Conservation (phyloP, 140 eudicot genomes). For the Flaveria floridana region DNA sequence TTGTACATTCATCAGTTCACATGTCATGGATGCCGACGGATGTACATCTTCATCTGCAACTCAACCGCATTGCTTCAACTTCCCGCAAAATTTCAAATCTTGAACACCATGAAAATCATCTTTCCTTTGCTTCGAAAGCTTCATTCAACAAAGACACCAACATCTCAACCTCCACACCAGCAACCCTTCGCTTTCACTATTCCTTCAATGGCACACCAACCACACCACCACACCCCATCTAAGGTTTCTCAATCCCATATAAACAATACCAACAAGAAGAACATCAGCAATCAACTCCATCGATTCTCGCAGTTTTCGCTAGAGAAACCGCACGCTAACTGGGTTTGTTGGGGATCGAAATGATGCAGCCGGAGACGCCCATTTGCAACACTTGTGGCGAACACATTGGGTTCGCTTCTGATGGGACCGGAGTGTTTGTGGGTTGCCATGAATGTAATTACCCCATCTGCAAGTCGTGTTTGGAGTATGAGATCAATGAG, state of each 20-base stretch:
- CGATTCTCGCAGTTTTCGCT: conserved; percentile 12
- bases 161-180: conserved; percentile 58
- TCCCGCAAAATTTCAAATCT: conserved; percentile 70
- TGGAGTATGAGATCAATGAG: conserved; percentile 74
- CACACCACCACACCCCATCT: conserved; percentile 25
- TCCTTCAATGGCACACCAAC: conserved; percentile 39
- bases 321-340: conserved; percentile 14
- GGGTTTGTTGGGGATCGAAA: conserved; percentile 32
- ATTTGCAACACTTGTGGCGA: conserved; percentile 89
- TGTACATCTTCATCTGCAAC: conserved; percentile 36
- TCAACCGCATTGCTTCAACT: conserved; percentile 58
- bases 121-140: conserved; percentile 48
- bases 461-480: conserved; percentile 72
- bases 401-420: conserved; percentile 52
- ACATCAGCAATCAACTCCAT: conserved; percentile 14
- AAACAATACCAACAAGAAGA: conserved; percentile 15
- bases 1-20: conserved; percentile 25
- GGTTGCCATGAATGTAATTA: conserved; percentile 90
- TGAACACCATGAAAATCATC: conserved; percentile 30
- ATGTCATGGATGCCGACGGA: conserved; percentile 18
- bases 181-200: conserved; percentile 44
- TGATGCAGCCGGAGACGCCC: conserved; percentile 87
- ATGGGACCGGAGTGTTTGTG: conserved; percentile 71
- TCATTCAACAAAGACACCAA: conserved; percentile 45
- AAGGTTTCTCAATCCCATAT: conserved; percentile 23